Conservation (phyloP, 23 red algal genomes). For the Gracilariopsis chorda region DNA sequence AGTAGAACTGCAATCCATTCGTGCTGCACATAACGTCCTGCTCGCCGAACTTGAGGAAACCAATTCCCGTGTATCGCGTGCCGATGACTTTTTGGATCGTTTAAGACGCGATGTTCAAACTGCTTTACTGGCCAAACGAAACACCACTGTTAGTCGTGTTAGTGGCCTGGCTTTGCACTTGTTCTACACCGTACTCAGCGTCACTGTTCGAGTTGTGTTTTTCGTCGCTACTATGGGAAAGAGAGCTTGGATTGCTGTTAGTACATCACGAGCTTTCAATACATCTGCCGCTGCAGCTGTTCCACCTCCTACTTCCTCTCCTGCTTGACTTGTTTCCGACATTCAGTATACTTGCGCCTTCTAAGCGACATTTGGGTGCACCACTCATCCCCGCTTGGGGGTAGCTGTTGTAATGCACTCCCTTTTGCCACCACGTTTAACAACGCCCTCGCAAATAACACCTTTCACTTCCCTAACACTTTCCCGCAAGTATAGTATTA, state of each 20-base stretch:
- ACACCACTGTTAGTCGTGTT: not conserved
- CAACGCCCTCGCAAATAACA: no score
- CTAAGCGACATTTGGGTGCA: no score
- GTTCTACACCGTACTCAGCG: not conserved
- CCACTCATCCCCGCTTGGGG: no score
- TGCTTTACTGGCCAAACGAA: not conserved
- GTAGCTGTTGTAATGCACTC: no score
- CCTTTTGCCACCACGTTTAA: no score
- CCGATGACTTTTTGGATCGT: constrained; percentile 4
- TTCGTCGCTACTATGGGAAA: not conserved
- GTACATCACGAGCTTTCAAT: no score
- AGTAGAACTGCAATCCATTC: not conserved
- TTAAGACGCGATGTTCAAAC: not conserved
- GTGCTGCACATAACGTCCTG: not conserved
- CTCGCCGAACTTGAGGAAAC: constrained; percentile 3
- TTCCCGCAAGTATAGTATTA: no score
- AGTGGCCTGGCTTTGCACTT: not conserved
- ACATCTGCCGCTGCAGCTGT: no score
- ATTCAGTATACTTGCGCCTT: no score
- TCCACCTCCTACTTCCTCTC: no score
- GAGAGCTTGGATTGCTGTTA: constrained; percentile 1
- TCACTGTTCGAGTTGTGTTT: not conserved
- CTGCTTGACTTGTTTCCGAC: no score
- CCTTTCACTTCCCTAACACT: no score
- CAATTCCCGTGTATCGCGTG: not conserved